A percentile compares a stretch with the other conserved stretches of the same genome.
phyloP scores from a whole-genome alignment of 306 rosid species.

The Lotus japonicus region DNA sequence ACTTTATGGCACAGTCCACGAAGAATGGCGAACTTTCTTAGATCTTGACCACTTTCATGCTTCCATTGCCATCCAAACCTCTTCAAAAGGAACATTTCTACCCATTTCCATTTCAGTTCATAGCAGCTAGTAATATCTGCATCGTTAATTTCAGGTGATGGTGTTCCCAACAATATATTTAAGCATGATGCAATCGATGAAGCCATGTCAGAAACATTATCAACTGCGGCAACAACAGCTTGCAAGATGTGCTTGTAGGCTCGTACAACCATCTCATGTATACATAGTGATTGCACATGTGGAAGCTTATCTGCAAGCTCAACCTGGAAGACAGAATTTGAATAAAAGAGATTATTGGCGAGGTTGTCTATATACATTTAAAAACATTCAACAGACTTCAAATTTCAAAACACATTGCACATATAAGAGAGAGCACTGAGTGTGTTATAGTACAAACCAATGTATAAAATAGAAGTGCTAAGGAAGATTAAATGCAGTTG shows the following conservation, averaged over 20 bases:
- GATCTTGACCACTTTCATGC: constrained; percentile 51
- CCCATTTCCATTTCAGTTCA: constrained; percentile 84
- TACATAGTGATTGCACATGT: constrained; percentile 89
- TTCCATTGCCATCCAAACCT: constrained; percentile 91
- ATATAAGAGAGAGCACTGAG: neutral
- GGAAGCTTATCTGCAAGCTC: constrained; percentile 98
- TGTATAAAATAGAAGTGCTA: neutral
- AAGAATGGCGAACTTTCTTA: constrained; percentile 83
- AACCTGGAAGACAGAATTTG: constrained; percentile 46
- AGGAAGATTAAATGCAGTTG: neutral
- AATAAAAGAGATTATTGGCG: constrained; percentile 4
- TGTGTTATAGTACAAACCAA: neutral
- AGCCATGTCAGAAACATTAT: constrained; percentile 71
- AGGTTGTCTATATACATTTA: neutral
- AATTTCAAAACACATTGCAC: neutral
- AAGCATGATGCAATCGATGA: constrained; percentile 78
- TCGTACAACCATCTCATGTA: constrained; percentile 93
- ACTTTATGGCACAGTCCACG: constrained; percentile 98
- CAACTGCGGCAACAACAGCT: constrained; percentile 85
- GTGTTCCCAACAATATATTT: constrained; percentile 75
- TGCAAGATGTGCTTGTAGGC: constrained; percentile 92
- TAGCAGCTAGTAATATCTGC: constrained; percentile 41
- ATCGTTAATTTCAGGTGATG: constrained; percentile 46
- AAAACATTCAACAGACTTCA: neutral
- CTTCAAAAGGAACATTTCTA: constrained; percentile 72